Evolutionary conservation across 2,329 filamentous ascomycete species (phyloP).

Genomic region (Fusarium sublunatum): DNA sequence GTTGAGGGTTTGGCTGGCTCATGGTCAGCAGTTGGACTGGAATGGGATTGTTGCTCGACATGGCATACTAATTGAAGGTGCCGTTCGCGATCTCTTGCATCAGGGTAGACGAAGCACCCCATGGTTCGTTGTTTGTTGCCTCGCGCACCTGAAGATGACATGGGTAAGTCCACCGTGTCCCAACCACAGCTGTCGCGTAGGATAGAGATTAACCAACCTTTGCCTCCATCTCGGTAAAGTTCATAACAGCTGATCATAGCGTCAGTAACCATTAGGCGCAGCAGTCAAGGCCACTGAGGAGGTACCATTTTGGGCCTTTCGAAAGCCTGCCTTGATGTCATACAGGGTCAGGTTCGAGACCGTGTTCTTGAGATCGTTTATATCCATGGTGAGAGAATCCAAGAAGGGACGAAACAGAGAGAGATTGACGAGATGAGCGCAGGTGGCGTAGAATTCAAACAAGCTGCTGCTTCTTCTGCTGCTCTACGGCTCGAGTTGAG

Average conservation of each 20-base stretch:
- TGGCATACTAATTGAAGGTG: slow-evolving; percentile 93
- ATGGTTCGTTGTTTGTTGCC: slow-evolving; percentile 98
- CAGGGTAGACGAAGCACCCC: slow-evolving; percentile 83
- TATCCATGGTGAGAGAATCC: slow-evolving; percentile 73
- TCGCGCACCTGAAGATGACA: slow-evolving; percentile 78
- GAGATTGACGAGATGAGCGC: background rate
- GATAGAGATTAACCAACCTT: slow-evolving; percentile 59
- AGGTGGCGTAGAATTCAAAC: slow-evolving; percentile 9
- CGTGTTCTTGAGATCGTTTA: slow-evolving; percentile 84
- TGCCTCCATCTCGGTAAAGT: slow-evolving; percentile 93
- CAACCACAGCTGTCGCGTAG: slow-evolving; percentile 13
- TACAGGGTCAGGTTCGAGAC: slow-evolving; percentile 94
- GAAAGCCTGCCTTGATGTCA: slow-evolving; percentile 92
- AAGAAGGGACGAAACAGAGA: slow-evolving; percentile 29
- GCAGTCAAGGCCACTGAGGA: slow-evolving; percentile 14
- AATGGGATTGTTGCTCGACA: slow-evolving; percentile 26
- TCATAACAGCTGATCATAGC: slow-evolving; percentile 83
- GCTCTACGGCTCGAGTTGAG: slow-evolving; percentile 12
- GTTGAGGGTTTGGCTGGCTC: slow-evolving; percentile 86
- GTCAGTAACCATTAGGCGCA: slow-evolving; percentile 46
- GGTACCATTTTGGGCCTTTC: slow-evolving; percentile 95
- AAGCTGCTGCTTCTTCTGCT: slow-evolving; percentile 21
- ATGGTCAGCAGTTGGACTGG: slow-evolving; percentile 33
- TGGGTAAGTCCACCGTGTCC: slow-evolving; percentile 29
- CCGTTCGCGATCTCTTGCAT: slow-evolving; percentile 99